Evolutionary conservation across 805 yeast species (phyloP).

Genomic region (Sugiyamaella valdiviana): DNA sequence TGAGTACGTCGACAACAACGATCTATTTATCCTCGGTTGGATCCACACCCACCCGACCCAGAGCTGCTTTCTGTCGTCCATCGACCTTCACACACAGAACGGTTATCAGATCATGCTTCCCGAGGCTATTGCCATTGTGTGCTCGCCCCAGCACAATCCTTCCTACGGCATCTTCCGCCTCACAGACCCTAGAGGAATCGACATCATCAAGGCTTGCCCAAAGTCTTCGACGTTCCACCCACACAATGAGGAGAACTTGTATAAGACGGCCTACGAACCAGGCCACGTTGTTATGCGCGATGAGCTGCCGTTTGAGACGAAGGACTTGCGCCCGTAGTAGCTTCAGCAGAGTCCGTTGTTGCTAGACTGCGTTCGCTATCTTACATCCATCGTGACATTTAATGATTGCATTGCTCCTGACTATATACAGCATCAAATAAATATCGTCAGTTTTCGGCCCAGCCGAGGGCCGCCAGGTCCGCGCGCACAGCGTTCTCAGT

Average conservation of each 20-base stretch:
- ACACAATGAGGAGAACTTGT: constrained; percentile 46
- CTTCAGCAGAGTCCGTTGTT: too few relatives aligned
- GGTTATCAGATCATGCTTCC: constrained; percentile 65
- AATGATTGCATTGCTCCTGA: neutral
- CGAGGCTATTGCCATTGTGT: constrained; percentile 62
- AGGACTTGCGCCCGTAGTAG: constrained; percentile 41
- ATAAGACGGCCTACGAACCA: constrained; percentile 41
- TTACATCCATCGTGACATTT: too few relatives aligned
- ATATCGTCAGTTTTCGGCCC: constrained; percentile 37
- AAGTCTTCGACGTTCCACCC: constrained; percentile 52
- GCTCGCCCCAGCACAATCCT: constrained; percentile 48
- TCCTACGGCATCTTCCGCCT: constrained; percentile 53
- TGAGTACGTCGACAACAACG: constrained; percentile 48
- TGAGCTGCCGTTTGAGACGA: constrained; percentile 43
- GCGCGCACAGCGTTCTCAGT: constrained; percentile 76
- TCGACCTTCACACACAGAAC: constrained; percentile 62
- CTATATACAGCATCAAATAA: neutral
- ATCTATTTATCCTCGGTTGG: constrained; percentile 64
- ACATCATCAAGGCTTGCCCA: constrained; percentile 46
- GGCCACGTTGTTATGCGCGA: constrained; percentile 47
- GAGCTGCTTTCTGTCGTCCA: constrained; percentile 60
- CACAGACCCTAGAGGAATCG: constrained; percentile 61
- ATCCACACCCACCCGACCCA: constrained; percentile 72
- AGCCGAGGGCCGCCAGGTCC: constrained; percentile 74
- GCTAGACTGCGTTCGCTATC: too few relatives aligned